phyloP scores from a whole-genome alignment of 352 stramenopile genomes.

The Thraustochytrium sp. region DNA sequence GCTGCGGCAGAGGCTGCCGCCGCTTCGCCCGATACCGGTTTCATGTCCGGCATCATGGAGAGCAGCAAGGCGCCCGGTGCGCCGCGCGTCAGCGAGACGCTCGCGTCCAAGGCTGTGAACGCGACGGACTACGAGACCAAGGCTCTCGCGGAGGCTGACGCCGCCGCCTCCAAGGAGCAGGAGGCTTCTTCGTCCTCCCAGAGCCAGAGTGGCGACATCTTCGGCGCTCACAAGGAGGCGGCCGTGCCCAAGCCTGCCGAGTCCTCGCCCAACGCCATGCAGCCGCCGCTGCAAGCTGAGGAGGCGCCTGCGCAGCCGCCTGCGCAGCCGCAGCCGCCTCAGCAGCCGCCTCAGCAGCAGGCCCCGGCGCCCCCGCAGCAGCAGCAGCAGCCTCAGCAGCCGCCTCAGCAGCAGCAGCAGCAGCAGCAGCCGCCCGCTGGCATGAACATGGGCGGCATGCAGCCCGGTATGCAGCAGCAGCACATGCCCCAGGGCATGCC shows the following conservation, averaged over 20 bases:
- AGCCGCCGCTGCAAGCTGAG: too few relatives aligned
- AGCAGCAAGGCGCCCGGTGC: not conserved
- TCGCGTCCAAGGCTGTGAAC: conserved; percentile 13
- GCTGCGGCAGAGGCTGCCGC: not conserved
- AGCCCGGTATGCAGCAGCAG: not conserved
- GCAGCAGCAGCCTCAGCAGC: not conserved
- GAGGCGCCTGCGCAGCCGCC: not conserved
- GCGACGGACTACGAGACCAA: not conserved
- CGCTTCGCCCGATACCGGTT: not conserved
- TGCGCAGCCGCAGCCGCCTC: not conserved
- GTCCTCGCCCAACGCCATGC: not conserved
- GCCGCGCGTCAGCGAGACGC: not conserved
- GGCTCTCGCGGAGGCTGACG: not conserved
- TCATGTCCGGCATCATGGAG: conserved; percentile 25
- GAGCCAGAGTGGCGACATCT: too few relatives aligned
- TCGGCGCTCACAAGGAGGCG: not conserved
- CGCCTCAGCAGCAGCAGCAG: not conserved
- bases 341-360: not conserved
- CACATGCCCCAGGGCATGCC: not conserved
- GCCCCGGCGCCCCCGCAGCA: not conserved
- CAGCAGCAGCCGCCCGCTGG: not conserved
- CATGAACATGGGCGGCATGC: not conserved
- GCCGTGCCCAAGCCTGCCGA: not conserved
- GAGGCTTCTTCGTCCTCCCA: too few relatives aligned
- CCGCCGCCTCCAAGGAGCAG: too few relatives aligned